phyloP scores from a whole-genome alignment of 495 filamentous ascomycete species.

The Lophiostoma macrostomum region DNA sequence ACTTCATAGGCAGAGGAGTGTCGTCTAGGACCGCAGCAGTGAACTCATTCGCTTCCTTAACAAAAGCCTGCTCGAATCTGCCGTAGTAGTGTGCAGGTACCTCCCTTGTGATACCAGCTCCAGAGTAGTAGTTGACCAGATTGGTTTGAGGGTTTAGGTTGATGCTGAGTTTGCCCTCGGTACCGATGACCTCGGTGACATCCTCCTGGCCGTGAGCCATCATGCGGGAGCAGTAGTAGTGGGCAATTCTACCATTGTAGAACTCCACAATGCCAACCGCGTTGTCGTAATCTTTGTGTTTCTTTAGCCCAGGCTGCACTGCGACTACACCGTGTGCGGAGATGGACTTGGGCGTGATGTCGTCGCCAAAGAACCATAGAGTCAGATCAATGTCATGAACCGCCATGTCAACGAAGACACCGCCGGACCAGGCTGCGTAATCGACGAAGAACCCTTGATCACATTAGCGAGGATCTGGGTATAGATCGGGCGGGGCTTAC shows the following conservation, averaged over 20 bases:
- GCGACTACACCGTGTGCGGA: constrained; percentile 20
- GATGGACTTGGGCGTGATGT: constrained; percentile 33
- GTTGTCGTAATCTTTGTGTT: constrained; percentile 28
- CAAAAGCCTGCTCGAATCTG: constrained; percentile 28
- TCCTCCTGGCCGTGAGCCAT: constrained; percentile 32
- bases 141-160: constrained; percentile 27
- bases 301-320: constrained; percentile 17
- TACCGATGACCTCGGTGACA: constrained; percentile 30
- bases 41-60: constrained; percentile 30
- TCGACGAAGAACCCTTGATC: constrained; percentile 53
- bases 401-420: constrained; percentile 54
- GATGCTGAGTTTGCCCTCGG: constrained; percentile 26
- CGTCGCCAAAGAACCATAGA: constrained; percentile 28
- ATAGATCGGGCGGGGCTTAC: not conserved
- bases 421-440: constrained; percentile 55
- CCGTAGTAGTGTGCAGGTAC: constrained; percentile 24
- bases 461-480: not conserved
- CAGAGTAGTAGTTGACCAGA: constrained; percentile 8
- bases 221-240: constrained; percentile 32
- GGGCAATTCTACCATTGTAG: constrained; percentile 23
- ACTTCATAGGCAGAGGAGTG: constrained; percentile 14
- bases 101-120: constrained; percentile 21
- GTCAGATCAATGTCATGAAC: constrained; percentile 33
- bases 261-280: constrained; percentile 33
- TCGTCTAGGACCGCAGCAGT: constrained; percentile 13